Evolutionary conservation across 2,329 filamentous ascomycete genomes (phyloP), one percentile per base, ranked within the genome.

Genomic region (Aspergillus novoparasiticus): DNA sequence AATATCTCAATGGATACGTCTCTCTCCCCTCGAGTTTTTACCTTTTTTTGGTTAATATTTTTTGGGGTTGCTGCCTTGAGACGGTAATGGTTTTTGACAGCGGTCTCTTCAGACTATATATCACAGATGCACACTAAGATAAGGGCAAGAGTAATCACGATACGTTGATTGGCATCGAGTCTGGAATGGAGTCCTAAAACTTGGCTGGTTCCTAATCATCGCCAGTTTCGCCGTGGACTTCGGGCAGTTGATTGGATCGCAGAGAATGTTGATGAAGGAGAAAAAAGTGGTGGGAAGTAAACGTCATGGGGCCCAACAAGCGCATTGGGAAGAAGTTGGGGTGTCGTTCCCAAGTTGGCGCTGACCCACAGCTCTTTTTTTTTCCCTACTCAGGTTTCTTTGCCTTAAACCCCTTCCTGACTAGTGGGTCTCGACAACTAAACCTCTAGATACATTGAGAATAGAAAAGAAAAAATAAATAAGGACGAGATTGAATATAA

Each of bases 261-360:
- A 51, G 48, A 19, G 26, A 60, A 45, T 36, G 39, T 57, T 60
- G 50, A 32, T 60, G 50, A 45, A 43, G 30, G 48, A 30, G 16
- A 34, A 61, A 63, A 65, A 65, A 64, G 41, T 66, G 64, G 64
- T 66, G 64, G 64, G 64, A 66, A 66, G 19, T n/a, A 51, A 48
- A 58, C 50, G 56, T 51, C 45, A 61, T 60, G 62, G 53, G 60
- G 63, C 63, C 63, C 63, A 65, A 65, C 63, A 65, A 65, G 61
- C 43, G 34, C 26, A 34, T 32, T 58, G 56, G 56, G 46, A 53
- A 30, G 12, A 55, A 56, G 58, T 63, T 64, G 63, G 63, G 63
- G 60, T 51, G 48, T 51, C 26, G 23, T 50, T 50, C 46, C 46
- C 46, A 30, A 41, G 36, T 41, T 57, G 32, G 32, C 34, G 55